A percentile compares a stretch with the other conserved stretches of the same genome.
These are phyloP conservation scores for Pochonia chlamydosporia DNA, from an alignment of 2,329 filamentous ascomycete genomes.

Conservation along the genomic window DNA sequence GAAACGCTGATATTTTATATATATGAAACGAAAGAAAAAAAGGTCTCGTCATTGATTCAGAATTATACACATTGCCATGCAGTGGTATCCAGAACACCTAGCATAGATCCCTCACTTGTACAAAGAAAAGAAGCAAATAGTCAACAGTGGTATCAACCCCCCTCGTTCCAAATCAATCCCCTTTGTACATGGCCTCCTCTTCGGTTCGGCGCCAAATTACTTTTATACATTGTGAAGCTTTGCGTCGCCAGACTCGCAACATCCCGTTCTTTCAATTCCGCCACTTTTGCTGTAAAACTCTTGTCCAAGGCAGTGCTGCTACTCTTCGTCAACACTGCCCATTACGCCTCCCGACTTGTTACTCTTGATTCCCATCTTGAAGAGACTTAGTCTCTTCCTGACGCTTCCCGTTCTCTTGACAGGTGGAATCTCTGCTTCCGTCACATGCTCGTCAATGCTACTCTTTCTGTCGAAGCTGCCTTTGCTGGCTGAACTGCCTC, in stretches of 20 bases:
- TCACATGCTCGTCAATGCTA: constrained; percentile 17
- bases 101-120: not conserved
- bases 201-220: not conserved
- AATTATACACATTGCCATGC: not conserved
- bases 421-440: constrained; percentile 23
- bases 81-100: constrained; percentile 6
- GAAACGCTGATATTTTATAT: not conserved
- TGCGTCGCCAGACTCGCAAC: not conserved
- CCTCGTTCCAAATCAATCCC: not conserved
- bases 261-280: not conserved
- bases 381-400: constrained; percentile 70
- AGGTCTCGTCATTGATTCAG: not conserved
- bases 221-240: not conserved
- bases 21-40: constrained; percentile 1
- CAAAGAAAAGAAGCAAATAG: constrained; percentile 1
- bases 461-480: constrained; percentile 22
- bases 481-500: constrained; percentile 18
- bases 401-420: constrained; percentile 55
- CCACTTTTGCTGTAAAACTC: constrained; percentile 11
- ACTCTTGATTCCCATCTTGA: constrained; percentile 68
- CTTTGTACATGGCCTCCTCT: not conserved
- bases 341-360: constrained; percentile 49
- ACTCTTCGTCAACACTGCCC: constrained; percentile 52
- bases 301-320: constrained; percentile 17
- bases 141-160: constrained; percentile 3